Conservation (phyloP, 306 rosid genomes). For the peach (Prunus persica) region Prunus_persica_NCBIv2 NC_034014.1:3095001-3095500, state of each 20-base stretch:
- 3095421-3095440: not conserved
- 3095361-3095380: not conserved
- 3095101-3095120: not conserved
- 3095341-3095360: not conserved
- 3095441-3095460: not conserved
- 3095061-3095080: conserved; percentile 7
- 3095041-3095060: not conserved
- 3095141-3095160: not conserved
- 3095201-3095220: not conserved
- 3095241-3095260: not conserved
- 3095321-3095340: too few relatives aligned
- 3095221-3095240: conserved; percentile 7
- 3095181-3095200: not conserved
- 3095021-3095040: conserved; percentile 20
- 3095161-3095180: not conserved
- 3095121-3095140: conserved; percentile 3
- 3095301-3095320: too few relatives aligned
- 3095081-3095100: conserved; percentile 2
- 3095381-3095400: not conserved
- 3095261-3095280: not conserved
- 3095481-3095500: not conserved
- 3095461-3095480: not conserved
- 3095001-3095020: conserved; percentile 32
- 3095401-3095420: not conserved
- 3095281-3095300: not conserved